A percentile compares a stretch with the other conserved stretches of the same genome.
Conservation (phyloP, 1,284 basidiomycete genomes). For the Puccinia coronata region DNA sequence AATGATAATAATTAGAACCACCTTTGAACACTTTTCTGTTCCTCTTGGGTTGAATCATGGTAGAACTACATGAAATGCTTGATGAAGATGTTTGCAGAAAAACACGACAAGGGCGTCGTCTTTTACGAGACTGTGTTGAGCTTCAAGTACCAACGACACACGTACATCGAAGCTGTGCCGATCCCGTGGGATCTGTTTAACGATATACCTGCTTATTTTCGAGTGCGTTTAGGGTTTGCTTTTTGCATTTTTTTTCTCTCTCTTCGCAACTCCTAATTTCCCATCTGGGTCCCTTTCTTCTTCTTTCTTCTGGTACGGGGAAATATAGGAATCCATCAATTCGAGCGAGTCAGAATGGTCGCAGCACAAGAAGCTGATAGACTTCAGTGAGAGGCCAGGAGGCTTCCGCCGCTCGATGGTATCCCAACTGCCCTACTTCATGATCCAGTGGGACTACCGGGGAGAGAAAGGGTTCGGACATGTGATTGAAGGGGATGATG, state of each 20-base stretch:
- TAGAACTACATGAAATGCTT: slow-evolving; percentile 98
- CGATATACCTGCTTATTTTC: slow-evolving; percentile 87
- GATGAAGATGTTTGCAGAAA: slow-evolving; percentile 81
- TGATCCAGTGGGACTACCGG: slow-evolving; percentile 96
- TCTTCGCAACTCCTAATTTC: slow-evolving; percentile 12
- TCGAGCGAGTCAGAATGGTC: slow-evolving; percentile 93
- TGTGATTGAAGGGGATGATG: slow-evolving; percentile 84
- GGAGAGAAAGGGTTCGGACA: slow-evolving; percentile 97
- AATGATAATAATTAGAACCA: neutral
- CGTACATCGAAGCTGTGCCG: slow-evolving; percentile 85
- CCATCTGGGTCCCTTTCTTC: neutral
- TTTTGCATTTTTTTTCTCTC: slow-evolving; percentile 39
- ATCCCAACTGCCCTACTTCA: slow-evolving; percentile 94
- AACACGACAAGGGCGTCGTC: slow-evolving; percentile 81
- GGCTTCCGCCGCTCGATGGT: slow-evolving; percentile 91
- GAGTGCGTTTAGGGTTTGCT: slow-evolving; percentile 67
- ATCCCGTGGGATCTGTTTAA: slow-evolving; percentile 81
- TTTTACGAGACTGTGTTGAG: slow-evolving; percentile 91
- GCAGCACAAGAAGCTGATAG: slow-evolving; percentile 92
- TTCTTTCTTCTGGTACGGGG: no score
- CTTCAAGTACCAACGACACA: slow-evolving; percentile 84
- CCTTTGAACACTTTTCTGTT: no score
- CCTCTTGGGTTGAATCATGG: neutral
- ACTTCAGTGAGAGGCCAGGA: slow-evolving; percentile 81
- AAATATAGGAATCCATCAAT: slow-evolving; percentile 81